Conservation (phyloP, 306 rosid species). For the Notholithocarpus densiflorus region DNA sequence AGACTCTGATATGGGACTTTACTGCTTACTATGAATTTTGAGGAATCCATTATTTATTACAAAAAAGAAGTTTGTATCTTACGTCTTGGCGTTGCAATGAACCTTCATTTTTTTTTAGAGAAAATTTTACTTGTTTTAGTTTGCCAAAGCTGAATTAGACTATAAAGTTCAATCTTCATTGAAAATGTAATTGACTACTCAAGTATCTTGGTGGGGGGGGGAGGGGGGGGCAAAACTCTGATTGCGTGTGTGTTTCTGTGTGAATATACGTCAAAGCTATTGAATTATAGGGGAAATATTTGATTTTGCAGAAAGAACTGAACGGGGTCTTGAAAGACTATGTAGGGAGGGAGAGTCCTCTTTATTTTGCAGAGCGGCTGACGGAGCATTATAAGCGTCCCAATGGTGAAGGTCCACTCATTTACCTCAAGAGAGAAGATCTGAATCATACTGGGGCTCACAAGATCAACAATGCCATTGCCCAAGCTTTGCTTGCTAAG, state of each 20-base stretch:
- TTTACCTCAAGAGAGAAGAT: slow-evolving; percentile 96
- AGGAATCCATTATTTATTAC: background rate
- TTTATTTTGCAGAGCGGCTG: slow-evolving; percentile 91
- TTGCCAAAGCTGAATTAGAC: background rate
- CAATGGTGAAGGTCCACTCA: slow-evolving; percentile 80
- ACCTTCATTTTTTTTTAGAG: background rate
- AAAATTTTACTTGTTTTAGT: background rate
- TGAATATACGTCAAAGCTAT: background rate
- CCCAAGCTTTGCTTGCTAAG: slow-evolving; percentile 94
- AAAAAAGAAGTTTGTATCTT: background rate
- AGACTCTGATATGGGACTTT: background rate
- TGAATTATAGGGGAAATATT: slow-evolving; percentile 20
- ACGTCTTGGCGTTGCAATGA: background rate
- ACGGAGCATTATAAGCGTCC: slow-evolving; percentile 79
- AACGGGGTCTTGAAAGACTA: slow-evolving; percentile 79
- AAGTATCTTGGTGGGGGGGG: background rate
- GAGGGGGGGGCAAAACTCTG: background rate
- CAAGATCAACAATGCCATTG: slow-evolving; percentile 92
- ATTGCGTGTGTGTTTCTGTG: background rate
- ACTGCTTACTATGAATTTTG: background rate
- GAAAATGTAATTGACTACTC: background rate
- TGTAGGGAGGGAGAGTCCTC: slow-evolving; percentile 94
- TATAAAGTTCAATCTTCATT: background rate
- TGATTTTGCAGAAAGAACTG: slow-evolving; percentile 62
- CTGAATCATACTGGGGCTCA: slow-evolving; percentile 99